A percentile compares a stretch with the other conserved stretches of the same genome.
Evolutionary conservation across 139 green algal species (phyloP).

Genomic region (Pleodorina starrii): DNA sequence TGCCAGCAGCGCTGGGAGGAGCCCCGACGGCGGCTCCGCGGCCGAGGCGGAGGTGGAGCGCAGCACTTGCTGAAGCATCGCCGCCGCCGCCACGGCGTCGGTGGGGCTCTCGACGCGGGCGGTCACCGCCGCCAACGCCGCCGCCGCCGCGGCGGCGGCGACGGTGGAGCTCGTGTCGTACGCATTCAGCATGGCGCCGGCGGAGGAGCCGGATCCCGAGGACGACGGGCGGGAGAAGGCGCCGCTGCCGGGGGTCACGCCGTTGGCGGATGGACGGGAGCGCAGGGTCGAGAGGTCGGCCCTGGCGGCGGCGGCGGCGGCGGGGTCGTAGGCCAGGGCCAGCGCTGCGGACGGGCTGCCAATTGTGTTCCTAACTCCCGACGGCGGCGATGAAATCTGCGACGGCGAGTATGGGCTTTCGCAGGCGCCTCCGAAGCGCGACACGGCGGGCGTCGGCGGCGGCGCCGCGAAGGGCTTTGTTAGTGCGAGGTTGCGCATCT

Average conservation of each 20-base stretch:
- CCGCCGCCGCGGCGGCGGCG: neutral
- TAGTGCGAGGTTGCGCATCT: neutral
- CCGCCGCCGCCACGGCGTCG: neutral
- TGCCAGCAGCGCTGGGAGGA: neutral
- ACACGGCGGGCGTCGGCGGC: neutral
- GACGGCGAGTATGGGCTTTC: neutral
- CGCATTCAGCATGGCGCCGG: neutral
- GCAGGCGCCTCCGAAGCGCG: neutral
- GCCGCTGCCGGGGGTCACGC: neutral
- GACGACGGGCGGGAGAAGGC: neutral
- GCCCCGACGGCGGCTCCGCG: neutral
- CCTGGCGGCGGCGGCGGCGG: neutral
- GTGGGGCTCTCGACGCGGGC: neutral
- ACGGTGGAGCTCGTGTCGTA: neutral
- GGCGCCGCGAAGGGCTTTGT: neutral
- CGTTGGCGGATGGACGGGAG: neutral
- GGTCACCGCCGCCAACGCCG: neutral
- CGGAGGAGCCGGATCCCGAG: neutral
- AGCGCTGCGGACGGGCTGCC: neutral
- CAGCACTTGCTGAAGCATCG: conserved; percentile 40
- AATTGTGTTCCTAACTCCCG: neutral
- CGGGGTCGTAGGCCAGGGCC: neutral
- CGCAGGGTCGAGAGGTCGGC: neutral
- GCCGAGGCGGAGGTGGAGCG: conserved; percentile 2
- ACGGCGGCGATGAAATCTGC: neutral